These are phyloP conservation scores for Murraya paniculata DNA, from an alignment of 345 rosid species.

Conservation along the genomic window DNA sequence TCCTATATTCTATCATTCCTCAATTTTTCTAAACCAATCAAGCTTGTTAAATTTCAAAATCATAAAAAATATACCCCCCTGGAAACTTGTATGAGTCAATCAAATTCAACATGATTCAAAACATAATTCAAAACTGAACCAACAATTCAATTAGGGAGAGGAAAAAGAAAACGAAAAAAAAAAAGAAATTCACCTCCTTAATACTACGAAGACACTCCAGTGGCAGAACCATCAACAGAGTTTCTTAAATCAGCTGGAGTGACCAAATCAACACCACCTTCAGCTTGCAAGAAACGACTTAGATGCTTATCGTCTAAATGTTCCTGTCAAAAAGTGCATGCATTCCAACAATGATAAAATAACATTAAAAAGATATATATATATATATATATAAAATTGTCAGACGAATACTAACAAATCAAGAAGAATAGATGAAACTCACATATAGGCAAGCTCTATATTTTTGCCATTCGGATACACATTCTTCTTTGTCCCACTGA, in stretches of 20 bases:
- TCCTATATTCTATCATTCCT: not conserved
- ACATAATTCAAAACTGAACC: not conserved
- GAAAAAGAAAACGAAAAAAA: not conserved
- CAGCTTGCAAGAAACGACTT: slow-evolving; percentile 67
- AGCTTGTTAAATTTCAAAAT: not conserved
- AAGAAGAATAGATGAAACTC: slow-evolving; percentile 13
- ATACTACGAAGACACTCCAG: slow-evolving; percentile 19
- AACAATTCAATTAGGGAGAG: not conserved
- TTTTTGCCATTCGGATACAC: slow-evolving; percentile 68
- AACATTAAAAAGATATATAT: not conserved
- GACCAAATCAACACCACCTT: slow-evolving; percentile 28
- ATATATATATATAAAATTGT: not conserved
- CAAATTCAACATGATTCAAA: not conserved
- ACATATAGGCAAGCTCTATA: slow-evolving; percentile 85
- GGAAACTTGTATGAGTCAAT: not conserved
- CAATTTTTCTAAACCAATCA: not conserved
- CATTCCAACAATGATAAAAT: not conserved
- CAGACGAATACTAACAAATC: not conserved
- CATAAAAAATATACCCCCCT: not conserved
- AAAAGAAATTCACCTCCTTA: not conserved
- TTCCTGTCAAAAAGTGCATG: slow-evolving; percentile 38
- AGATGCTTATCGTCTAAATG: slow-evolving; percentile 74
- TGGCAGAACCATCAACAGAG: slow-evolving; percentile 26
- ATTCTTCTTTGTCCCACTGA: slow-evolving; percentile 76
- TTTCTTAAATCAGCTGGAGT: slow-evolving; percentile 28